phyloP scores from a whole-genome alignment of 179 eudicot species.

The Corrigiola litoralis region DNA sequence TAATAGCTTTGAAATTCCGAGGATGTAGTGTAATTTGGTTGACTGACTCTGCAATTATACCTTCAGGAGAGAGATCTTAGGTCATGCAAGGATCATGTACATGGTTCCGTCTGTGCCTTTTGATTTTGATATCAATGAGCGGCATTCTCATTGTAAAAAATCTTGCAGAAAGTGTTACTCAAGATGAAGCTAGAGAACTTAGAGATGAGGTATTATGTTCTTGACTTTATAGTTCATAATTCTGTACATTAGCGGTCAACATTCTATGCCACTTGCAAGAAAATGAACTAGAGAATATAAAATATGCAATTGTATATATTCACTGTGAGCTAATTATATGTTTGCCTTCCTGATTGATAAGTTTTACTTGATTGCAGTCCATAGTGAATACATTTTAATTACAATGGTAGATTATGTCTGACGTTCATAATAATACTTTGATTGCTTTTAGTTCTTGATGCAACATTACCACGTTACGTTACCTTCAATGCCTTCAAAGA shows the following conservation, averaged over 20 bases:
- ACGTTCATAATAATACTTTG: too few species aligned
- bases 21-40: background rate
- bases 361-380: background rate
- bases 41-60: constrained; percentile 1
- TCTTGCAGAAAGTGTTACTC: constrained; percentile 61
- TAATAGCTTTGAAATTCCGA: background rate
- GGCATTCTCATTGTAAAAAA: constrained; percentile 28
- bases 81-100: constrained; percentile 18
- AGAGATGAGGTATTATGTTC: constrained; percentile 70
- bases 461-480: too few species aligned
- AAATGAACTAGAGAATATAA: background rate
- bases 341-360: too few species aligned
- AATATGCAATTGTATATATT: background rate
- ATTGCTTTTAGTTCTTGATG: too few species aligned
- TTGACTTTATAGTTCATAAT: background rate
- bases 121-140: constrained; percentile 6
- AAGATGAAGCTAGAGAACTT: constrained; percentile 69
- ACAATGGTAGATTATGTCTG: background rate
- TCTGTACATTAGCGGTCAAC: background rate
- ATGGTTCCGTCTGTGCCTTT: constrained; percentile 8
- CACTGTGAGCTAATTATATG: too few species aligned
- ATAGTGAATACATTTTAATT: background rate
- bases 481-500: too few species aligned
- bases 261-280: background rate
- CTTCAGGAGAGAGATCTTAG: constrained; percentile 6